Base-by-base conservation (phyloP, 495 filamentous ascomycete species). In the Aspergillus sparsus region DNA sequence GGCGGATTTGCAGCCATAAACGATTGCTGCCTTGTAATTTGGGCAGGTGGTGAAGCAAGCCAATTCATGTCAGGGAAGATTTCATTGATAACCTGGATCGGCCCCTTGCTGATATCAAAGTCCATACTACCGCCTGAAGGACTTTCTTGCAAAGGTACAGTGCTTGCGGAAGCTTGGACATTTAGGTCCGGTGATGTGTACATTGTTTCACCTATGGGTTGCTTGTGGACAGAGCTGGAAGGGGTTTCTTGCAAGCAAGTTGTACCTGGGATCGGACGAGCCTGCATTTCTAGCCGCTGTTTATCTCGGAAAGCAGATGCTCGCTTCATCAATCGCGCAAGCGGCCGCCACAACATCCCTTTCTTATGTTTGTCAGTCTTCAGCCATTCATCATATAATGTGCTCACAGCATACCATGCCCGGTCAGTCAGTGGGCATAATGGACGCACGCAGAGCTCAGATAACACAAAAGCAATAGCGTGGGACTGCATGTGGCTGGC, bases 401-500 rank as follows among this genome's bases (percentile, higher is more conserved):
- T 69, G 53, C 86, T 85, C 8, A 97, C 77, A 0, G 89, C 89
- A 11, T 73, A 71, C 93, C 93, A 98, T 2, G 89, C 92, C 4
- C 93, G 83, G 55, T 96, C 89, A 2, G 90, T 89, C 11, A 88
- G 57, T 63, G 86, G 85, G 49, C 86, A 80, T 36, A 80, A 82
- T 16, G 87, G 85, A 21, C 90, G 85, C 27, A 88, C 83, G 65
- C 88, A 88, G 5, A 95, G 79, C 65, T 97, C 93, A 1, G 90
- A 74, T 7, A 96, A 71, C 6, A 75, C 78, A 64, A 89, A 90
- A 2, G 87, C 89, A 4, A 94, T 80, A 5, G 91, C 89, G 61
- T 93, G 89, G 87, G 88, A 91, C 58, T 93, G 89, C 16, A 87
- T 86, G 68, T 93, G 91, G 0, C 86, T 90, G 65, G 85, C 82